A percentile compares a stretch with the other conserved stretches of the same genome.
phyloP scores from a whole-genome alignment of 352 stramenopile species.

The Phytophthora sp. region DNA sequence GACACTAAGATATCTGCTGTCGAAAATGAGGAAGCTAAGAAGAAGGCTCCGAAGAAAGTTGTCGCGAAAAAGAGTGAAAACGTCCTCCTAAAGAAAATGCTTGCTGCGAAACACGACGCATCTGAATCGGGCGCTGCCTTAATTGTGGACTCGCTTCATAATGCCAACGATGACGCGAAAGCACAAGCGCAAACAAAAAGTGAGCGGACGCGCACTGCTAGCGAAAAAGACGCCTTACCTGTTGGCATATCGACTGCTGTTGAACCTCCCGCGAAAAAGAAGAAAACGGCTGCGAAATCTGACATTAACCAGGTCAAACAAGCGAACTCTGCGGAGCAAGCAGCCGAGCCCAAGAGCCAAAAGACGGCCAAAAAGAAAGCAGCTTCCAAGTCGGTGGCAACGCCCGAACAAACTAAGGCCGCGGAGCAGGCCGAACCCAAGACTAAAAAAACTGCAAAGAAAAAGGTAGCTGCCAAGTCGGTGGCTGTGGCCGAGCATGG shows the following conservation, averaged over 20 bases:
- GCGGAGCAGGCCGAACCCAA: neutral
- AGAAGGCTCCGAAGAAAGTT: conserved; percentile 22
- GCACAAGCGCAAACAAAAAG: conserved; percentile 8
- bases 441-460: conserved; percentile 25
- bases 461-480: conserved; percentile 22
- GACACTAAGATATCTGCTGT: conserved; percentile 7
- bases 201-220: conserved; percentile 28
- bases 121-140: conserved; percentile 29
- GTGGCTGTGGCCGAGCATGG: neutral
- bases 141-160: conserved; percentile 23
- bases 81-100: conserved; percentile 38
- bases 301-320: neutral
- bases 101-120: conserved; percentile 29
- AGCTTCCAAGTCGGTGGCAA: no score
- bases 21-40: conserved; percentile 4
- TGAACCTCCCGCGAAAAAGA: conserved; percentile 35
- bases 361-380: conserved; percentile 25
- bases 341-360: neutral
- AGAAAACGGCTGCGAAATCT: conserved; percentile 24
- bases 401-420: no score
- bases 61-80: conserved; percentile 38
- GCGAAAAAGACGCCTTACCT: conserved; percentile 13
- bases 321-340: neutral
- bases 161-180: neutral
- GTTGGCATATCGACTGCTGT: conserved; percentile 7